Base-by-base conservation (phyloP, 805 yeast genomes). In the Wickerhamomyces bovis region DNA sequence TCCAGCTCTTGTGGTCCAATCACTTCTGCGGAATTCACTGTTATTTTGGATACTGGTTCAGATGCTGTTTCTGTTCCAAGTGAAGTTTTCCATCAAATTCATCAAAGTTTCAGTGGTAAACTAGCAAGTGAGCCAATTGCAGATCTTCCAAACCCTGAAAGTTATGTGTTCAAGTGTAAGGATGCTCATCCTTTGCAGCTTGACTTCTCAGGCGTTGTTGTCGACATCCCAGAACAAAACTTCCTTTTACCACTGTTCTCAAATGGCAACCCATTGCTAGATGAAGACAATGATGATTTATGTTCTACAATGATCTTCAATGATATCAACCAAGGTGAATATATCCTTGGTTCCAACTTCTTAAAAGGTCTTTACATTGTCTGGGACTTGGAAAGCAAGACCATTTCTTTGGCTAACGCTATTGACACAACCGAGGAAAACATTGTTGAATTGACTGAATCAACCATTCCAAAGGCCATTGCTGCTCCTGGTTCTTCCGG, bases 131-230 rank as follows among this genome's bases (percentile, higher is more conserved):
- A 41, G 18, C 20, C 11, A 74, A 76, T 35, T 65, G 58, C n/a
- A 25, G 47, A 23, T 10, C 23, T 28, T n/a, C 26, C 31, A 18
- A 22, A 25, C 13, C 41, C 47, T 21, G 74, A 69, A 12, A 60
- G 65, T 7, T 75, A 74, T 53, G 42, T 61, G 18, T 54, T 58
- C 50, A 59, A 56, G 38, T 57, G 62, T 45, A 25, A 44, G 11
- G 25, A 51, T 36, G 55, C 59, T 3, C 38, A 42, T n/a, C 44
- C 53, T 0, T 22, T 57, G 11, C 31, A 31, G 6, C 36, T 57
- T 6, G 44, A 50, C 40, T 50, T 57, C 44, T 46, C 50, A 4
- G 59, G 58, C 5, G 49, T 48, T 30, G 25, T 30, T 38, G 36
- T 57, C 10, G 43, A 46, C 0, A 36, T 56, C 21, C 31, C 43